Percentiles rank a stretch among this genome's conserved stretches.
phyloP scores from a whole-genome alignment of 2,329 filamentous ascomycete genomes.

The Penicillium sp. region DNA sequence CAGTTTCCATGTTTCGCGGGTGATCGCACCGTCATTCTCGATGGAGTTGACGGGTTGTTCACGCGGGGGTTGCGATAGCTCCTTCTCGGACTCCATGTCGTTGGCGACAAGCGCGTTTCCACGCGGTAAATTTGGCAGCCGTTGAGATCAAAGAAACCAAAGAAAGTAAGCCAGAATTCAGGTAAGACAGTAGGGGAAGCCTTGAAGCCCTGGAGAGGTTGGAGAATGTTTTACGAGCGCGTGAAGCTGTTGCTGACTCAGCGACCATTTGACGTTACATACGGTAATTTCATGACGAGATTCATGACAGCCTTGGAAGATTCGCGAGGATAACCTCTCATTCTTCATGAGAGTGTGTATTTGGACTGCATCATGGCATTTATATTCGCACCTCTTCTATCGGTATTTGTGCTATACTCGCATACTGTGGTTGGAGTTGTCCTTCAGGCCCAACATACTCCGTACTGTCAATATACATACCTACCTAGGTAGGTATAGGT shows the following conservation, averaged over 20 bases:
- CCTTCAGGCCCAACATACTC: not conserved
- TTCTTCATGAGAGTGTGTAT: not conserved
- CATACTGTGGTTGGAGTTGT: not conserved
- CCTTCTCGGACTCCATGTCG: conserved; percentile 24
- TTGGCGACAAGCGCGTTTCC: conserved; percentile 5
- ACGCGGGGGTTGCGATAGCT: conserved; percentile 23
- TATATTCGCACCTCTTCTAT: not conserved
- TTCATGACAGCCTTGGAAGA: not conserved
- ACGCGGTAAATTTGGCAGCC: not conserved
- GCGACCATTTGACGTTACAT: conserved; percentile 4
- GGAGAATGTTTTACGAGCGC: conserved; percentile 14
- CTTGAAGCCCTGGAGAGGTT: not conserved
- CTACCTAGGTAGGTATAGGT: too few relatives aligned
- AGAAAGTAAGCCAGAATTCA: not conserved
- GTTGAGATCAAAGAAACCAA: not conserved
- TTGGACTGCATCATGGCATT: not conserved
- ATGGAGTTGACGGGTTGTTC: conserved; percentile 34
- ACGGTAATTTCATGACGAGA: conserved; percentile 5
- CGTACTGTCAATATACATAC: not conserved
- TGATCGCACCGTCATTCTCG: conserved; percentile 39
- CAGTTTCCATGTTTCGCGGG: conserved; percentile 51
- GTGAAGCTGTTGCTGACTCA: conserved; percentile 15
- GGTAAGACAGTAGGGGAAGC: conserved; percentile 1
- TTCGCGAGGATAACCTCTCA: not conserved
- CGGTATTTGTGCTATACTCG: not conserved